Percentiles rank a stretch among this genome's conserved stretches.
Conservation (phyloP, 192 early-diverging fungal genomes). For the Coemansia sp. region DNA sequence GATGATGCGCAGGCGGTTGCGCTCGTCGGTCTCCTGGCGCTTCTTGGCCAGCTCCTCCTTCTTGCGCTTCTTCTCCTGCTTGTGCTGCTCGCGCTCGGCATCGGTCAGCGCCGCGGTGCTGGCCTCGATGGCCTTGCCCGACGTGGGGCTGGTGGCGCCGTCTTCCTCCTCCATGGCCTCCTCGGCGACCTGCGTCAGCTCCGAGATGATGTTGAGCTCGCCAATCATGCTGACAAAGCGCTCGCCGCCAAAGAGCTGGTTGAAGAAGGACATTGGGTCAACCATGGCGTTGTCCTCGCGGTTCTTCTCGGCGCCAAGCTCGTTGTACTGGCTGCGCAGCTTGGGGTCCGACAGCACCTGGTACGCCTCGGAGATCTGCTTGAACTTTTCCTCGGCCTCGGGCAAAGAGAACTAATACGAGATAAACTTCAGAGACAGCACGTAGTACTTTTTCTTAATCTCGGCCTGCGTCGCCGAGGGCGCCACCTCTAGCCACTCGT, state of each 20-base stretch:
- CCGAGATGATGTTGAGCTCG: slow-evolving; percentile 92
- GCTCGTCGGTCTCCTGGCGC: slow-evolving; percentile 58
- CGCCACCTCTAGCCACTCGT: slow-evolving; percentile 80
- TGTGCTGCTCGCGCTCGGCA: slow-evolving; percentile 40
- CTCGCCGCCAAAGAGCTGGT: slow-evolving; percentile 95
- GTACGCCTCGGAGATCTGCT: slow-evolving; percentile 95
- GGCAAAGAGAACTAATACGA: slow-evolving; percentile 56
- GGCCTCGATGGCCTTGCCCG: slow-evolving; percentile 31
- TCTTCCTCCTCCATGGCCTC: slow-evolving; percentile 63
- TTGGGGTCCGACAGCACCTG: slow-evolving; percentile 92
- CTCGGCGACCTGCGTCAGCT: slow-evolving; percentile 80
- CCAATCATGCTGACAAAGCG: slow-evolving; percentile 97
- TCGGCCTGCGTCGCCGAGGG: slow-evolving; percentile 70
- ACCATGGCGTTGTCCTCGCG: slow-evolving; percentile 63
- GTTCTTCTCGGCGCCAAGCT: slow-evolving; percentile 66
- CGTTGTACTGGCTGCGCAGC: slow-evolving; percentile 84
- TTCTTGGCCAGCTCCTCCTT: slow-evolving; percentile 58
- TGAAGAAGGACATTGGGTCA: slow-evolving; percentile 94
- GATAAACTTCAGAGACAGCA: slow-evolving; percentile 56
- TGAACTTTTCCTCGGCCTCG: slow-evolving; percentile 69
- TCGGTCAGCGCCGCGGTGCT: slow-evolving; percentile 13
- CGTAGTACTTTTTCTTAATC: slow-evolving; percentile 91
- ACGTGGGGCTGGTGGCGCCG: slow-evolving; percentile 19
- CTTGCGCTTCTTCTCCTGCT: slow-evolving; percentile 57
- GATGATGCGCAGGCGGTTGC: slow-evolving; percentile 61